Percentiles rank a stretch among this genome's conserved stretches.
phyloP scores from a whole-genome alignment of 495 filamentous ascomycete genomes.

The Lindgomyces ingoldianus region DNA sequence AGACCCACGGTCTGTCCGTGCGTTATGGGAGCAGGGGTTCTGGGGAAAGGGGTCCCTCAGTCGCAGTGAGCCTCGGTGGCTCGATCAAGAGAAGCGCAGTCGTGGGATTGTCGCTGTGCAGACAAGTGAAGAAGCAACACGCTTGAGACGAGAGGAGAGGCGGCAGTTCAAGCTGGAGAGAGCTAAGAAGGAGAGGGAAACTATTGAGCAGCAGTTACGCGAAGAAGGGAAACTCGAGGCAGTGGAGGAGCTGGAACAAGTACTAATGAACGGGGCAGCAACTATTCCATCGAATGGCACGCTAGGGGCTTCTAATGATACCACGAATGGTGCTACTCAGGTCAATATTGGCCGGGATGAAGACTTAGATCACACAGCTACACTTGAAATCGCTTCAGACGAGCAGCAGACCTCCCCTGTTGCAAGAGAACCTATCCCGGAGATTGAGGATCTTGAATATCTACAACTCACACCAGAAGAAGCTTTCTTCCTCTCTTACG shows the following conservation, averaged over 20 bases:
- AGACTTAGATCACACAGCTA: not conserved
- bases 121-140: conserved; percentile 80
- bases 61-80: conserved; percentile 90
- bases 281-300: too few species aligned
- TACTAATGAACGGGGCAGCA: not conserved
- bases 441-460: conserved; percentile 77
- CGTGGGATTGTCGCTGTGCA: conserved; percentile 61
- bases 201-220: conserved; percentile 57
- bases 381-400: not conserved
- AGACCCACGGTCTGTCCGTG: conserved; percentile 69
- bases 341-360: too few species aligned
- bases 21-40: conserved; percentile 92
- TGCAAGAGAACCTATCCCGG: not conserved
- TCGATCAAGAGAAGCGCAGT: conserved; percentile 75
- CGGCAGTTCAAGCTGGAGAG: conserved; percentile 83
- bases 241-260: not conserved
- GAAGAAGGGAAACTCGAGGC: conserved; percentile 10
- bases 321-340: too few species aligned
- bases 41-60: conserved; percentile 93
- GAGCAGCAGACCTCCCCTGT: not conserved
- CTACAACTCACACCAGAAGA: conserved; percentile 89
- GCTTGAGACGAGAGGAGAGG: conserved; percentile 72
- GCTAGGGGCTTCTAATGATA: not conserved
- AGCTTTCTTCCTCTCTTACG: conserved; percentile 86
- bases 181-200: conserved; percentile 79